Evolutionary conservation across 1,284 basidiomycete species (phyloP).

Genomic region (Apiotrichum domesticum): DNA sequence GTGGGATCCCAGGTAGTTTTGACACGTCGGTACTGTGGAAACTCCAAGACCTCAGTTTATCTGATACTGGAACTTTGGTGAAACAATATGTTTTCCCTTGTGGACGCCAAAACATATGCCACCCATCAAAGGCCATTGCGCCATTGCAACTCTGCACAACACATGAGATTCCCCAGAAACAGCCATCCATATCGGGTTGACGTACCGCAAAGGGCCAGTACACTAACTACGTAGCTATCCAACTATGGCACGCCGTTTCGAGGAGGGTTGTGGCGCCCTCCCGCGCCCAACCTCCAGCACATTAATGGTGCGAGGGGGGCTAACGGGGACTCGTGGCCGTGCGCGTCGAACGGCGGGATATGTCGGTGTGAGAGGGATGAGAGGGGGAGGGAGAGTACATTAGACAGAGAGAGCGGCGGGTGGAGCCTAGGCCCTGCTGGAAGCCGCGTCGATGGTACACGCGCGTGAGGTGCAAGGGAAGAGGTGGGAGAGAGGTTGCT

Average conservation of each 20-base stretch:
- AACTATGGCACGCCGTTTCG: not conserved
- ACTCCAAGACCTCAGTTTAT: no score
- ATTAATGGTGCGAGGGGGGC: conserved; percentile 20
- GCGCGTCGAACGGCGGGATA: conserved; percentile 13
- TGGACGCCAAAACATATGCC: no score
- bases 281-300: conserved; percentile 30
- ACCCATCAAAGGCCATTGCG: no score
- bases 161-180: not conserved
- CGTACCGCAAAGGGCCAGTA: not conserved
- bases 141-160: no score
- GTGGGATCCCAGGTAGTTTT: no score
- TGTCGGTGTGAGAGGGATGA: conserved; percentile 3
- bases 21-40: no score
- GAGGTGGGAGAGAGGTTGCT: no score
- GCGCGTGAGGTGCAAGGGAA: no score
- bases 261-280: conserved; percentile 28
- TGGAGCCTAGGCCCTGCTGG: no score
- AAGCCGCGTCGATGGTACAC: not conserved
- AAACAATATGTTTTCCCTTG: no score
- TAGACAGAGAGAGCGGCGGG: not conserved
- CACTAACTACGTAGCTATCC: not conserved
- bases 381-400: conserved; percentile 2
- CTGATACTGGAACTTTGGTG: no score
- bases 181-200: not conserved
- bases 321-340: conserved; percentile 27